These are phyloP conservation scores for Colletotrichum simmondsii DNA, from an alignment of 2,329 filamentous ascomycete species.

Conservation along the genomic window DNA sequence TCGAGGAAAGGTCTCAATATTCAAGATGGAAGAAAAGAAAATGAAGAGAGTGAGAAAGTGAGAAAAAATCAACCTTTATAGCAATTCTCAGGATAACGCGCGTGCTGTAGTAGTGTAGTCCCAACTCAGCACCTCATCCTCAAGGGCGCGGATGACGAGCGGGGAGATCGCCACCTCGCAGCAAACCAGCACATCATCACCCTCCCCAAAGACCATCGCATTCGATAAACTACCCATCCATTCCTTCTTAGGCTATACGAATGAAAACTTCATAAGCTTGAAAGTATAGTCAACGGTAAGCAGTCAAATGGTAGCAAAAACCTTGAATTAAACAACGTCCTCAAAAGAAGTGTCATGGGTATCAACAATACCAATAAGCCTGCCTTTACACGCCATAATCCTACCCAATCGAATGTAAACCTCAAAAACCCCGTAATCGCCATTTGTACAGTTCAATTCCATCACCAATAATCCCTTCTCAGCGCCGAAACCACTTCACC, in stretches of 20 bases:
- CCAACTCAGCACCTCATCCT: background rate
- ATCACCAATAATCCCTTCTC: background rate
- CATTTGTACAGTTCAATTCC: conserved; percentile 11
- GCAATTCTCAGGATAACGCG: no score
- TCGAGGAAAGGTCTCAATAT: no score
- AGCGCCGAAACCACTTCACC: background rate
- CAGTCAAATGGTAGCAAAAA: background rate
- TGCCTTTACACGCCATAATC: conserved; percentile 18
- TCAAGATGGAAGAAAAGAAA: no score
- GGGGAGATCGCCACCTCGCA: background rate
- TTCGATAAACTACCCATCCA: no score
- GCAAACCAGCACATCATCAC: background rate
- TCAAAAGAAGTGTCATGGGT: conserved; percentile 28
- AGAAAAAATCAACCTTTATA: background rate
- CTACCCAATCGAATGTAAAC: background rate
- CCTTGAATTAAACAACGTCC: background rate
- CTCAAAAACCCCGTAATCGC: background rate
- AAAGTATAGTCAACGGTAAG: background rate
- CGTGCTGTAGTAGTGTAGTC: no score
- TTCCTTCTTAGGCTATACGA: background rate
- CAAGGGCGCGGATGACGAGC: conserved; percentile 23
- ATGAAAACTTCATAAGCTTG: background rate
- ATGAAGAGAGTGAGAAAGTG: no score
- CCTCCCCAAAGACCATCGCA: background rate
- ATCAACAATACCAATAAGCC: conserved; percentile 35